Percentiles rank a stretch among this genome's conserved stretches.
These are phyloP conservation scores for Jamesozyma spencerorum DNA, from an alignment of 805 yeast genomes.

Conservation along the genomic window DNA sequence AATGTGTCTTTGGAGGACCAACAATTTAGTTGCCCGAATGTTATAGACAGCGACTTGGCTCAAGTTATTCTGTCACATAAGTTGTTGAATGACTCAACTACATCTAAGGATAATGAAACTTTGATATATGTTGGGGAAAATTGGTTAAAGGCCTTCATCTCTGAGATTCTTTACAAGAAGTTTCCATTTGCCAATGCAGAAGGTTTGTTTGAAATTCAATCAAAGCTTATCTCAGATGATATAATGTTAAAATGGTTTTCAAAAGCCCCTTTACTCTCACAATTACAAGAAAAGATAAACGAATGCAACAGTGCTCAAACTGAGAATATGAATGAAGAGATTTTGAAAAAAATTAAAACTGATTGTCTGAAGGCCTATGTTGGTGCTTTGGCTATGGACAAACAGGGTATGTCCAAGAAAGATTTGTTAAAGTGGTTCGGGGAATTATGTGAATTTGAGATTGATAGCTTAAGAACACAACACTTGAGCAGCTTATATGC, in stretches of 20 bases:
- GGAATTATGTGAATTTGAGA: conserved; percentile 28
- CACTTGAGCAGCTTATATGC: conserved; percentile 29
- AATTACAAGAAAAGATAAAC: conserved; percentile 18
- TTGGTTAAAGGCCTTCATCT: conserved; percentile 52
- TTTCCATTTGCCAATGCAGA: conserved; percentile 70
- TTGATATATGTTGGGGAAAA: conserved; percentile 81
- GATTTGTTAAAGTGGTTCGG: conserved; percentile 45
- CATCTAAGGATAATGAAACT: conserved; percentile 5
- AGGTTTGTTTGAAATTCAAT: conserved; percentile 30
- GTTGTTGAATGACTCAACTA: no score
- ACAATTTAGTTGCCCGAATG: conserved; percentile 8
- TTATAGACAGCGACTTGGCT: conserved; percentile 6
- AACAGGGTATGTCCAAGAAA: conserved; percentile 30
- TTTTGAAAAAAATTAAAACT: conserved; percentile 42
- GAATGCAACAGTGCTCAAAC: not conserved
- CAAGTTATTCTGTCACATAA: no score
- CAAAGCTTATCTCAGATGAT: not conserved
- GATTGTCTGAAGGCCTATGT: conserved; percentile 85
- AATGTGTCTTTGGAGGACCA: not conserved
- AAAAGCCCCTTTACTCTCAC: not conserved
- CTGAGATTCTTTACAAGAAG: conserved; percentile 47
- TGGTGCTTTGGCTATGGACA: conserved; percentile 59
- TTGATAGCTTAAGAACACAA: conserved; percentile 1
- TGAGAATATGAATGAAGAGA: conserved; percentile 25
- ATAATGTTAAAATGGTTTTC: not conserved